Evolutionary conservation across 768 basidiomycete genomes (phyloP).

Genomic region (Amanita phalloides): DNA sequence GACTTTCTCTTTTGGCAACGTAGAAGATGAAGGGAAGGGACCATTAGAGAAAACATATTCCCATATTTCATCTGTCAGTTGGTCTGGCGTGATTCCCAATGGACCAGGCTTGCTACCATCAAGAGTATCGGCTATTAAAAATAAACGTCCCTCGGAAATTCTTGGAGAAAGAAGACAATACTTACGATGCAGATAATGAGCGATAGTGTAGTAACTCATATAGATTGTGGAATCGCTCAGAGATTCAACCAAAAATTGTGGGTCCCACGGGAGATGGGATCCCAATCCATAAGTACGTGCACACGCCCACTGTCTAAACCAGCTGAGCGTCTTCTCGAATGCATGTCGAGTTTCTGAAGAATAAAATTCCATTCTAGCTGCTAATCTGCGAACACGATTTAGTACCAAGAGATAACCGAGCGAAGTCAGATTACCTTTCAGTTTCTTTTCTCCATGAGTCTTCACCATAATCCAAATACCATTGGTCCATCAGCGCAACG

Average conservation of each 20-base stretch:
- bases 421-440: constrained; percentile 49
- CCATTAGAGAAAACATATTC: constrained; percentile 83
- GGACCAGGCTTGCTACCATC: constrained; percentile 75
- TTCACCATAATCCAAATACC: constrained; percentile 98
- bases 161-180: background rate
- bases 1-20: constrained; percentile 66
- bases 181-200: constrained; percentile 86
- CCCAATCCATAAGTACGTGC: constrained; percentile 97
- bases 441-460: constrained; percentile 77
- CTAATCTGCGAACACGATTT: constrained; percentile 35
- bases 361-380: constrained; percentile 86
- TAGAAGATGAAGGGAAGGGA: constrained; percentile 57
- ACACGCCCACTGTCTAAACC: constrained; percentile 99
- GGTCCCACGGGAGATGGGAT: constrained; percentile 94
- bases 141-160: background rate
- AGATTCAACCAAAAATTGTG: constrained; percentile 92
- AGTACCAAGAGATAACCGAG: background rate
- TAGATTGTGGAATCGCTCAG: constrained; percentile 97
- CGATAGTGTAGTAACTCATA: constrained; percentile 96
- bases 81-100: constrained; percentile 75
- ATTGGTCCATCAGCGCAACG: constrained; percentile 96
- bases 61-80: constrained; percentile 98
- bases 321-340: constrained; percentile 85
- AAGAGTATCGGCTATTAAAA: constrained; percentile 47
- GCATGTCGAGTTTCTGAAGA: constrained; percentile 83